Conservation (phyloP, 805 yeast genomes). For the Saccharomycopsis oosterbeekiorum region DNA sequence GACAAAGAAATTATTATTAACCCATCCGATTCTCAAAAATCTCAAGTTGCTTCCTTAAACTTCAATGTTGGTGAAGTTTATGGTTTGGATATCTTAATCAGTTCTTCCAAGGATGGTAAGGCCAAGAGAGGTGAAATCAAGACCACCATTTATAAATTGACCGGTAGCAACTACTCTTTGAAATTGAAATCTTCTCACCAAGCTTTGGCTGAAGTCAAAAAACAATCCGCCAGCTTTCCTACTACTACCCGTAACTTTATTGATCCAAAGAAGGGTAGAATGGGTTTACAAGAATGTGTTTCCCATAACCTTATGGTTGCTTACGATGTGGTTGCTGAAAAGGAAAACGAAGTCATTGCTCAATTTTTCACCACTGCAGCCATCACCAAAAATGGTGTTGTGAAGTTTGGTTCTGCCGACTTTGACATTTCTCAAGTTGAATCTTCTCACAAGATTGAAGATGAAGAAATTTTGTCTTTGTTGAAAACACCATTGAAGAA, state of each 20-base stretch:
- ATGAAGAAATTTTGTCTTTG: conserved; percentile 30
- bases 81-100: conserved; percentile 62
- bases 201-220: conserved; percentile 56
- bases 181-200: conserved; percentile 63
- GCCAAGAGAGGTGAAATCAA: conserved; percentile 43
- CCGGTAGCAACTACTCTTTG: conserved; percentile 57
- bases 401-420: conserved; percentile 49
- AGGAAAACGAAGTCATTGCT: conserved; percentile 55
- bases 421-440: conserved; percentile 40
- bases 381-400: conserved; percentile 61
- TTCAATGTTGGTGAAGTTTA: conserved; percentile 71
- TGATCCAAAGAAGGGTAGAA: conserved; percentile 61
- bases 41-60: conserved; percentile 50
- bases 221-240: conserved; percentile 59
- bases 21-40: conserved; percentile 58
- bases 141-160: conserved; percentile 64
- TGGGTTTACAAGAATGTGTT: conserved; percentile 64
- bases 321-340: conserved; percentile 59
- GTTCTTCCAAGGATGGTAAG: conserved; percentile 58
- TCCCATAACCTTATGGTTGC: conserved; percentile 58
- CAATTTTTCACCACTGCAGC: conserved; percentile 71
- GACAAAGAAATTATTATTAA: conserved; percentile 68
- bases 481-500: conserved; percentile 17
- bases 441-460: conserved; percentile 45
- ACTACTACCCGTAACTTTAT: conserved; percentile 54